phyloP scores from a whole-genome alignment of 148 eudicot genomes.

The Camellia sinensis region DNA sequence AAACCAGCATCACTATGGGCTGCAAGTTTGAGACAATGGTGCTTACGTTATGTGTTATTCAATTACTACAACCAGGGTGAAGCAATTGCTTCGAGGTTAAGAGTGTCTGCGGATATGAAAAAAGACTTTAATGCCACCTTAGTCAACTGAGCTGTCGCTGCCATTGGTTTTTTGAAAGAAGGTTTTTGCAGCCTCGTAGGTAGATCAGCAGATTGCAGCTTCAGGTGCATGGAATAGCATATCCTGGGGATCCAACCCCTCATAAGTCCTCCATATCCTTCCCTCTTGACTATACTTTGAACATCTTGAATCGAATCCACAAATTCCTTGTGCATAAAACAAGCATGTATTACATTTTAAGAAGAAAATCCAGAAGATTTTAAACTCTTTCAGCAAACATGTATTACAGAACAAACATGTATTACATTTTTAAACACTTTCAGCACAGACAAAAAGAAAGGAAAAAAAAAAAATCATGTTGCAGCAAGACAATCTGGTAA shows the following conservation, averaged over 20 bases:
- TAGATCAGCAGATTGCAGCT: slow-evolving; percentile 58
- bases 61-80: not conserved
- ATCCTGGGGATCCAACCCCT: slow-evolving; percentile 52
- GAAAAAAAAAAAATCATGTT: not conserved
- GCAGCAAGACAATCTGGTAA: not conserved
- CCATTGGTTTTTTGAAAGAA: slow-evolving; percentile 38
- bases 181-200: slow-evolving; percentile 52
- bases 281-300: slow-evolving; percentile 32
- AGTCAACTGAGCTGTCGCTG: slow-evolving; percentile 32
- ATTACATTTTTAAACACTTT: too few species aligned
- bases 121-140: not conserved
- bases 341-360: not conserved
- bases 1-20: not conserved
- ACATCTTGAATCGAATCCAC: slow-evolving; percentile 50
- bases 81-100: slow-evolving; percentile 9
- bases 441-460: too few species aligned
- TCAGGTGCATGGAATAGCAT: slow-evolving; percentile 58
- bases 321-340: slow-evolving; percentile 37
- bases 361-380: not conserved
- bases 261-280: slow-evolving; percentile 48
- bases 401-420: too few species aligned
- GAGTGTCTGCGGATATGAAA: not conserved
- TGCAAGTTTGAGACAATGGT: slow-evolving; percentile 19
- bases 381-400: too few species aligned
- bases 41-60: slow-evolving; percentile 9